Evolutionary conservation across 2,329 filamentous ascomycete species (phyloP).

Genomic region (Pseudomassariella vexata): DNA sequence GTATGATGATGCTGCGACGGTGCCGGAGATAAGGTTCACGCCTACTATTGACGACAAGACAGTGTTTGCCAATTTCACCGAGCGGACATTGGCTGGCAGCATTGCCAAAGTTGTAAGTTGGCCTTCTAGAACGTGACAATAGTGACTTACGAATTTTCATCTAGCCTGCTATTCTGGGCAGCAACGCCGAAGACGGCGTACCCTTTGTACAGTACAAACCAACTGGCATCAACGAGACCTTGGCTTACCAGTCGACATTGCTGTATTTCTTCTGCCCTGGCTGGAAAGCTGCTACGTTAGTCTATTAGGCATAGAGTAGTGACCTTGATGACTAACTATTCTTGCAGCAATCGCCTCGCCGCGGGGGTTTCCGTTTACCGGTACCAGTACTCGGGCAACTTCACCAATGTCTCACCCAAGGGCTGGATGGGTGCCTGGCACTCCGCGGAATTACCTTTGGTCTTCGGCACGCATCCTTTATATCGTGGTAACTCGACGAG

Average conservation of each 20-base stretch:
- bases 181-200: conserved; percentile 17
- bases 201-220: conserved; percentile 12
- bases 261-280: conserved; percentile 18
- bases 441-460: conserved; percentile 6
- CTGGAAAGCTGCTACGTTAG: conserved; percentile 9
- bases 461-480: conserved; percentile 7
- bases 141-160: neutral
- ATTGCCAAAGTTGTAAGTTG: conserved; percentile 21
- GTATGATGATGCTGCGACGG: conserved; percentile 15
- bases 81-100: conserved; percentile 16
- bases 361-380: conserved; percentile 26
- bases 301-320: neutral
- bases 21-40: conserved; percentile 17
- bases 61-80: conserved; percentile 24
- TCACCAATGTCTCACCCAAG: conserved; percentile 8
- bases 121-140: conserved; percentile 1
- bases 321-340: neutral
- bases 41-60: conserved; percentile 20
- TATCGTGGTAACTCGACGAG: conserved; percentile 6
- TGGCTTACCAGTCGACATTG: conserved; percentile 7
- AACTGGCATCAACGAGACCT: conserved; percentile 9
- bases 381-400: conserved; percentile 30
- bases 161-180: conserved; percentile 17
- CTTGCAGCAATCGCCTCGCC: conserved; percentile 17
- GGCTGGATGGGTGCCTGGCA: conserved; percentile 8